phyloP scores from a whole-genome alignment of 495 filamentous ascomycete species.

The Pseudotulostoma volvatum region DNA sequence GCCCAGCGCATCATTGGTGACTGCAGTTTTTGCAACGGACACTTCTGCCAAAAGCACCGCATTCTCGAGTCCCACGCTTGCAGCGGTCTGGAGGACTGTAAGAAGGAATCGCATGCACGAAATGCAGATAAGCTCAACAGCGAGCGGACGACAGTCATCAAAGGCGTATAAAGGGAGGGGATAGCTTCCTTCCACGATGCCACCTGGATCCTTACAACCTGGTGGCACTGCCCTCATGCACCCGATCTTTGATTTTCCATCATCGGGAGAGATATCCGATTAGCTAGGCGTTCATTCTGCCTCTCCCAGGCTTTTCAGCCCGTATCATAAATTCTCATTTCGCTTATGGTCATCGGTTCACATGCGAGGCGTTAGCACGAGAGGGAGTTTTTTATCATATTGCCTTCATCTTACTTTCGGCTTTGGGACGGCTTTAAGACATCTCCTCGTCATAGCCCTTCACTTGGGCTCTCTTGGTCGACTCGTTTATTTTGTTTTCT shows the following conservation, averaged over 20 bases:
- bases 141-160: constrained; percentile 63
- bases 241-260: no score
- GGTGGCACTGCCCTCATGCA: no score
- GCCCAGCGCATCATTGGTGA: constrained; percentile 90
- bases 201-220: no score
- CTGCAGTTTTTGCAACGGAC: constrained; percentile 83
- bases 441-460: no score
- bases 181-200: background rate
- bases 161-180: constrained; percentile 39
- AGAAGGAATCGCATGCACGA: constrained; percentile 82
- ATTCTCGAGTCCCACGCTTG: constrained; percentile 89
- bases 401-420: no score
- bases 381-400: no score
- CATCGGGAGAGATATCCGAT: constrained; percentile 9
- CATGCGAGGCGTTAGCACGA: no score
- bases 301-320: constrained; percentile 6
- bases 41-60: constrained; percentile 87
- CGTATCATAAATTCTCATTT: constrained; percentile 2
- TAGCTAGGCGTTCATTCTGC: constrained; percentile 19
- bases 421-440: no score
- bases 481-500: no score
- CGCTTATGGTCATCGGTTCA: no score
- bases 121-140: constrained; percentile 83
- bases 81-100: constrained; percentile 88
- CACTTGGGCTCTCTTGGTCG: no score